These are phyloP conservation scores for Boletus bicolor DNA, from an alignment of 768 basidiomycete species.

Conservation along the genomic window DNA sequence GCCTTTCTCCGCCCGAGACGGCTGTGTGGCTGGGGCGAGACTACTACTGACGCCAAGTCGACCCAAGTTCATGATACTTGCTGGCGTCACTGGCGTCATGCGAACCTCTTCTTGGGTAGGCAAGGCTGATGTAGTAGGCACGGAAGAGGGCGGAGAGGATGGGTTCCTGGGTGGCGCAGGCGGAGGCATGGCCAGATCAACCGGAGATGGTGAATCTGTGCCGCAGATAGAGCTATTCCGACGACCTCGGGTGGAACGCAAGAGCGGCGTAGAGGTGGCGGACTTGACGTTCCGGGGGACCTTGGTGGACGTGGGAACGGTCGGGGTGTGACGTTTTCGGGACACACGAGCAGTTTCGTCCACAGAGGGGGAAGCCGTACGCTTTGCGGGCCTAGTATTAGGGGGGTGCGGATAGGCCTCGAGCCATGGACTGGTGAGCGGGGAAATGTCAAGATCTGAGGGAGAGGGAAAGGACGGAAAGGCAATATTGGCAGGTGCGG, in stretches of 20 bases:
- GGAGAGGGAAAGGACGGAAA: conserved; percentile 53
- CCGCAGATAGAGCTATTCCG: conserved; percentile 42
- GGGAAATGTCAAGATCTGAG: conserved; percentile 68
- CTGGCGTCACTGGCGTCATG: conserved; percentile 82
- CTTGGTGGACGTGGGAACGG: conserved; percentile 23
- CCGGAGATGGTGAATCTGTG: conserved; percentile 76
- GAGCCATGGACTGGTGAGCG: conserved; percentile 79
- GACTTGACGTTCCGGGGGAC: conserved; percentile 39
- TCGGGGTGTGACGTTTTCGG: conserved; percentile 53
- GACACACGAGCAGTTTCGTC: conserved; percentile 48
- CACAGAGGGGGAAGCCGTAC: conserved; percentile 53
- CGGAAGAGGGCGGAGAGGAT: conserved; percentile 16
- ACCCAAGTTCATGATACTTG: conserved; percentile 88
- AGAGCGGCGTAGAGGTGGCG: conserved; percentile 56
- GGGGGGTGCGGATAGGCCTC: conserved; percentile 49
- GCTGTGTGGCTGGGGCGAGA: conserved; percentile 33
- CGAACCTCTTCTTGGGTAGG: conserved; percentile 26
- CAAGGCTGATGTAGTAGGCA: background rate
- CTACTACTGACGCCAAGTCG: conserved; percentile 51
- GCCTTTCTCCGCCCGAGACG: conserved; percentile 19
- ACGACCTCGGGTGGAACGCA: conserved; percentile 44
- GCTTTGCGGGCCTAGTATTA: conserved; percentile 38
- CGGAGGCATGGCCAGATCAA: conserved; percentile 87
- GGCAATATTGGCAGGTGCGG: conserved; percentile 73
- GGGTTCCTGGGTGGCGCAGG: conserved; percentile 52